Base-by-base conservation (phyloP, 2,329 filamentous ascomycete species). In the Leptoxyphium fumago region DNA sequence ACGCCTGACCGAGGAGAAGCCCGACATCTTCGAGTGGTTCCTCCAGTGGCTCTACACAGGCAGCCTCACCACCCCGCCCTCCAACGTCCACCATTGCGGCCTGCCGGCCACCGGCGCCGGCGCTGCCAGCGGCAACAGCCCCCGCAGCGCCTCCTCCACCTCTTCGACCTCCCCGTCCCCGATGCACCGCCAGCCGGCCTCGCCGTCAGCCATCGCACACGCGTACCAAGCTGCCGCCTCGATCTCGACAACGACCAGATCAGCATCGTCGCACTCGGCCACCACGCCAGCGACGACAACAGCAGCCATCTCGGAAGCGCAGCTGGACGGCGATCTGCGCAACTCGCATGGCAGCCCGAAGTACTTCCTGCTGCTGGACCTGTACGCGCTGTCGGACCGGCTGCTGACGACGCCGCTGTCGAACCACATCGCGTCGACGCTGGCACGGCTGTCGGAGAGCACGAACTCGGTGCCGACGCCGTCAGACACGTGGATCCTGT, bases 381-480 rank as follows among this genome's bases (percentile, higher is more conserved):
- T 70, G 7, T 72, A 69, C 54, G 57, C 59, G 5, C 60, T 71
- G 18, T 65, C 63, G 2, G 69, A 72, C 54, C 59, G 66, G 2
- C 57, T 72, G n/a, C 61, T 64, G 44, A 62, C 70, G 38, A 67
- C 69, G 39, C 61, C 56, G 7, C 58, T 70, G 2, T 58, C 62
- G 45, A 72, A 72, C 55, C 58, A 61, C 34, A 59, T 69, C 43
- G 52, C 69, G 7, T 64, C 66, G 48, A 57, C 59, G 17, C 61
- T 71, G 17, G 61, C 65, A 17, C 60, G 64, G 10, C 57, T 71
- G 13, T 66, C 66, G 10, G 68, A 72, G 49, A 46, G 50, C 7
- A 71, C 68, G 3, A 72, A 72, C 49, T 62, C 56, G n/a, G 69
- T 72, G 2, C 64, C 67, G 1, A 72, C 69, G 10, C 69, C 69